Conservation (phyloP, 805 yeast species). For the Saccharomycopsis malanga region DNA sequence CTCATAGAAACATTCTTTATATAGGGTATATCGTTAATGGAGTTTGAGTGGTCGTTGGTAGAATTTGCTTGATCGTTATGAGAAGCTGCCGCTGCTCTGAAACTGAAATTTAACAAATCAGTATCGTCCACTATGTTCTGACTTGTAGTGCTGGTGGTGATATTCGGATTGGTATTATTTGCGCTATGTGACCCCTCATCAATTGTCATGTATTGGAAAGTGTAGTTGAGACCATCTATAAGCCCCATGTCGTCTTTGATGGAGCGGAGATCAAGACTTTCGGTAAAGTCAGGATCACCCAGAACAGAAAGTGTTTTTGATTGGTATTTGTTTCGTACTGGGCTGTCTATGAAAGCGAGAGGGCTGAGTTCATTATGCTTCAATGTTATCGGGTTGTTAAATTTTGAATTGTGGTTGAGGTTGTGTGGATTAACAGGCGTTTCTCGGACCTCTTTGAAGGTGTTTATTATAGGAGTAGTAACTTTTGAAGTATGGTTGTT, state of each 20-base stretch:
- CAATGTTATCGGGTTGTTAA: no score
- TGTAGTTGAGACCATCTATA: conserved; percentile 1
- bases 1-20: conserved; percentile 18
- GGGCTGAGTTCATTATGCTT: conserved; percentile 13
- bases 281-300: not conserved
- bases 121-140: no score
- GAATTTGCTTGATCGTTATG: not conserved
- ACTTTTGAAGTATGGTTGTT: not conserved
- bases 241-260: conserved; percentile 4
- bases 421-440: not conserved
- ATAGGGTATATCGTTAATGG: conserved; percentile 11
- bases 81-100: no score
- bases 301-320: not conserved
- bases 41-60: not conserved
- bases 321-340: conserved; percentile 9
- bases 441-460: not conserved
- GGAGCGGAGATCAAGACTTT: conserved; percentile 8
- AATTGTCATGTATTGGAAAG: not conserved
- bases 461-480: not conserved
- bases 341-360: conserved; percentile 18
- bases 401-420: not conserved
- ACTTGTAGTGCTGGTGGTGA: not conserved
- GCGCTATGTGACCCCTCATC: not conserved
- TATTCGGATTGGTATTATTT: not conserved
- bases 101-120: no score